Conservation (phyloP, 2,329 filamentous ascomycete species). For the Periconia macrospinosa region DNA sequence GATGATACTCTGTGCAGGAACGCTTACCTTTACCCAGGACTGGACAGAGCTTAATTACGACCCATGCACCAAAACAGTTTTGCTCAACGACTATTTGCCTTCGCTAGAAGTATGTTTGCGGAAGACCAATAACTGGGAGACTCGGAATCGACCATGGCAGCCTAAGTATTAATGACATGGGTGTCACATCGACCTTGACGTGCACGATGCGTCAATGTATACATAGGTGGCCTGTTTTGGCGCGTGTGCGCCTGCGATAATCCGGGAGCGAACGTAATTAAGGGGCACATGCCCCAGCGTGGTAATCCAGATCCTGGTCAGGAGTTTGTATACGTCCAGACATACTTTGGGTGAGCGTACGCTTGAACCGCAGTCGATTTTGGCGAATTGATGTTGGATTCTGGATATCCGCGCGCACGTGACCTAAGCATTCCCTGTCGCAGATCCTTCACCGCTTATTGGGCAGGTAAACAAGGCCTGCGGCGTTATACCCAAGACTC, state of each 20-base stretch:
- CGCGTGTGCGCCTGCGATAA: too few species aligned
- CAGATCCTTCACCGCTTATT: conserved; percentile 18
- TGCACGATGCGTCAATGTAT: not conserved
- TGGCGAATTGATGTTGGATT: not conserved
- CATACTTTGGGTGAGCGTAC: too few species aligned
- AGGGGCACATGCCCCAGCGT: not conserved
- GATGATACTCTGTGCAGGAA: not conserved
- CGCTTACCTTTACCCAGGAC: not conserved
- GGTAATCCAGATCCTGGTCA: not conserved
- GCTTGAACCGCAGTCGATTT: not conserved
- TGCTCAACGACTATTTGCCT: not conserved
- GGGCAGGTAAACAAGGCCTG: conserved; percentile 11
- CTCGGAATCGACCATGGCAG: not conserved
- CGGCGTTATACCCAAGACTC: not conserved
- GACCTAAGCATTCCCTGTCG: conserved; percentile 10
- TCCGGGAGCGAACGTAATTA: too few species aligned
- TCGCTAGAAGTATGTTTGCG: not conserved
- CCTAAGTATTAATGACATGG: not conserved
- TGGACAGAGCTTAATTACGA: not conserved
- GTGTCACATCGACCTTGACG: not conserved
- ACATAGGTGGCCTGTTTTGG: too few species aligned
- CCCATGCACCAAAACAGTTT: not conserved
- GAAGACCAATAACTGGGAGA: not conserved
- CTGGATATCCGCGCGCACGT: conserved; percentile 5
- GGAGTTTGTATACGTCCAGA: not conserved